phyloP scores from a whole-genome alignment of 768 basidiomycete species.

The Boletus edulis region DNA sequence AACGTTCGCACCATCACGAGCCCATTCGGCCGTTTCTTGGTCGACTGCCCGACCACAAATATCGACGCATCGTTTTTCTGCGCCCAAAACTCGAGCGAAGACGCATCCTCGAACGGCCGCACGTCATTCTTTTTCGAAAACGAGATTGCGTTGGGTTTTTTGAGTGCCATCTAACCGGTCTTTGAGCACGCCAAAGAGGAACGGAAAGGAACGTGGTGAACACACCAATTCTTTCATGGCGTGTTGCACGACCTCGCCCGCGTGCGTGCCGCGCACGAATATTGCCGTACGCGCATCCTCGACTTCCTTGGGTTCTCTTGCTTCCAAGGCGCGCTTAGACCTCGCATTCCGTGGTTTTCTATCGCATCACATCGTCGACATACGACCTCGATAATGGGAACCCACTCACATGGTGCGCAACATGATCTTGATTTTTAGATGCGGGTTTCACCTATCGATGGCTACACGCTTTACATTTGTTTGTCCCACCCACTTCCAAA shows the following conservation, averaged over 20 bases:
- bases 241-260: slow-evolving; percentile 73
- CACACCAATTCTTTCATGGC: slow-evolving; percentile 90
- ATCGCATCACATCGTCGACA: not conserved
- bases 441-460: no score
- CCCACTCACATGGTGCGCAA: slow-evolving; percentile 31
- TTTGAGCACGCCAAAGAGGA: not conserved
- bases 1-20: slow-evolving; percentile 86
- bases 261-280: slow-evolving; percentile 86
- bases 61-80: slow-evolving; percentile 92
- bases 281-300: slow-evolving; percentile 86
- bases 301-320: slow-evolving; percentile 84
- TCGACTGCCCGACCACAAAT: slow-evolving; percentile 87
- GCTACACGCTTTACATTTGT: not conserved
- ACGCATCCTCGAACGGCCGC: slow-evolving; percentile 82
- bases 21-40: slow-evolving; percentile 91
- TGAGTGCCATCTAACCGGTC: slow-evolving; percentile 76
- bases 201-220: not conserved
- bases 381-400: not conserved
- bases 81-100: slow-evolving; percentile 89
- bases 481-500: not conserved
- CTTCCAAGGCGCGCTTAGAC: slow-evolving; percentile 85
- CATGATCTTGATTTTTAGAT: slow-evolving; percentile 11
- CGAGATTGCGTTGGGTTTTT: slow-evolving; percentile 85
- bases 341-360: slow-evolving; percentile 96
- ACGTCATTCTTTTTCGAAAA: slow-evolving; percentile 94